Evolutionary conservation across 179 eudicot species (phyloP), one percentile per base, ranked within the genome.

Genomic region (Corrigiola litoralis): DNA sequence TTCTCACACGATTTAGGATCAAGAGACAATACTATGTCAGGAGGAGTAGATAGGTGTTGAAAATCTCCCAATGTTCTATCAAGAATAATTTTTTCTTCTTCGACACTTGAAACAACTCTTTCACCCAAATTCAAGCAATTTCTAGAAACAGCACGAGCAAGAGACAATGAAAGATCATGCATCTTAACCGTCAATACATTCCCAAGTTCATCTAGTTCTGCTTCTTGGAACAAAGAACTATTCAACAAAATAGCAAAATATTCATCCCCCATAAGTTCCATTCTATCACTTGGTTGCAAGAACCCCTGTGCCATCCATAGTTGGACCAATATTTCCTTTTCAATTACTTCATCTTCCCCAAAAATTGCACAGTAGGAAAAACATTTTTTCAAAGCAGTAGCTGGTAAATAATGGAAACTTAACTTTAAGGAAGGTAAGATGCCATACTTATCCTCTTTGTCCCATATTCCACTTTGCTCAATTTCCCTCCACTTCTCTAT

Each of bases 301-400:
- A 65, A 66, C 5, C 79, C 79, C 32, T 74, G 74, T 1, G 69
- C 75, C 72, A 70, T 71, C 79, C 79, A 71, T 24, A 63, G 20
- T 3, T 56, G 60, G 50, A 66, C 61, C 65, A 76, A 21, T 4
- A 54, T 47, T 0, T 48, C 49, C 45, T 20, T 58, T 3, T 10
- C 4, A 36, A 75, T 65, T 8, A n/a, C 47, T 23, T 36, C 24
- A 21, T 57, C 72, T 57, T 66, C 65, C 14, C 11, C 12, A 25
- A 66, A 71, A 25, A 76, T 53, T 33, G 78, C 67, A 52, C 78
- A 74, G 57, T 69, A 70, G 17, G 69, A 51, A 42, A 74, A 74
- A 20, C 79, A 76, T 38, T 29, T 65, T 34, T 66, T 76, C 48
- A 76, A 14, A 53, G 29, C 24, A 2, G 29, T 7, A 14, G 11